A percentile compares a stretch with the other conserved stretches of the same genome.
Conservation (phyloP, 768 basidiomycete genomes). For the Mycena indigotica region DNA sequence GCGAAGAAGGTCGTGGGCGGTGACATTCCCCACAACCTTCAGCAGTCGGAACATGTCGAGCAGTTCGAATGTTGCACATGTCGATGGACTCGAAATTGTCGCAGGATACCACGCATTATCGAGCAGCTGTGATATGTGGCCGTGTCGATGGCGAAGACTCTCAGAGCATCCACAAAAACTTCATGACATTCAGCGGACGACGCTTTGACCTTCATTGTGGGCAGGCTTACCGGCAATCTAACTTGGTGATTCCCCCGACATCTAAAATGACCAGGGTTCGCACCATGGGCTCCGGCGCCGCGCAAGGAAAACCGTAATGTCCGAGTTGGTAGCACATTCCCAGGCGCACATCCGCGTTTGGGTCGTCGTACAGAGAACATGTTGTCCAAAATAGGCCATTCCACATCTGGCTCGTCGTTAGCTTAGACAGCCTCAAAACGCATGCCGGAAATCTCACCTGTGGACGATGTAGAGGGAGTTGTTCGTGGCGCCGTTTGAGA, state of each 20-base stretch:
- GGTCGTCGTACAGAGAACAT: background rate
- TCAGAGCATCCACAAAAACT: background rate
- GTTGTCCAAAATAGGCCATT: background rate
- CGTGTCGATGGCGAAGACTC: background rate
- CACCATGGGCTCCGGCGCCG: background rate
- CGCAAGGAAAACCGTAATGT: background rate
- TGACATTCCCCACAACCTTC: conserved; percentile 17
- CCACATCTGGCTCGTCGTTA: background rate
- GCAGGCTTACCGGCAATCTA: conserved; percentile 7
- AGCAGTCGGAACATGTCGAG: conserved; percentile 17
- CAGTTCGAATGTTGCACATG: conserved; percentile 9
- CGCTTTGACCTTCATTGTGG: conserved; percentile 8
- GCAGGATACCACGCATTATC: conserved; percentile 20
- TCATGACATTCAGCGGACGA: background rate
- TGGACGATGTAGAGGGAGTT: background rate
- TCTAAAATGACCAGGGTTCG: background rate
- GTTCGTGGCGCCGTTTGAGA: background rate
- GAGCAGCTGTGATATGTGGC: conserved; percentile 4
- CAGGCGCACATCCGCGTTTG: background rate
- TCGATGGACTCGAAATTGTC: conserved; percentile 9
- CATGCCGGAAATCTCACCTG: background rate
- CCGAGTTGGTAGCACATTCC: background rate
- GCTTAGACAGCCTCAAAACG: too few species aligned
- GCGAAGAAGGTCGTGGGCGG: conserved; percentile 14
- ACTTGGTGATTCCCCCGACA: background rate